Conservation (phyloP, 768 basidiomycete species). For the Boletus barrowsii region DNA sequence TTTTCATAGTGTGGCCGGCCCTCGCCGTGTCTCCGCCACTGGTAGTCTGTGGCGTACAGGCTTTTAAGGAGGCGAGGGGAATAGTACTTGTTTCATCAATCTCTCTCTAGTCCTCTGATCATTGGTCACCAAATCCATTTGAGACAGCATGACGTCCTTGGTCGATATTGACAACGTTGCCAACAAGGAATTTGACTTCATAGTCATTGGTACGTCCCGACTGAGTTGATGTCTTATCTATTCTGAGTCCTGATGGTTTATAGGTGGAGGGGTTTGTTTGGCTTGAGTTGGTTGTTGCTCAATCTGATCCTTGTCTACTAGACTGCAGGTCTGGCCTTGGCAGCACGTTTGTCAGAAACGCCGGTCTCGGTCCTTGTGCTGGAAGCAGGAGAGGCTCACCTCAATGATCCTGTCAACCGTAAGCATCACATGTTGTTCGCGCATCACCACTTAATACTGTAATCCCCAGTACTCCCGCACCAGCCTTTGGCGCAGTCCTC, state of each 20-base stretch:
- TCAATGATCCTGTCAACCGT: neutral
- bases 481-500: neutral
- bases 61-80: too few species aligned
- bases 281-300: neutral
- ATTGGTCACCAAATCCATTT: too few species aligned
- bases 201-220: neutral
- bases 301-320: neutral
- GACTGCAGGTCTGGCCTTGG: neutral
- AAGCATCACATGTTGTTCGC: neutral
- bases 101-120: too few species aligned
- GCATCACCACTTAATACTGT: neutral
- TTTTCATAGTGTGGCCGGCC: too few species aligned
- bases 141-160: neutral
- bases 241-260: neutral
- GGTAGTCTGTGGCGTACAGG: too few species aligned
- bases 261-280: neutral
- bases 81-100: too few species aligned
- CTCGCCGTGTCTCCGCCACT: too few species aligned
- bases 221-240: too few species aligned
- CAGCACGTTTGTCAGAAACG: neutral
- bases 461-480: neutral
- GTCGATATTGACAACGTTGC: neutral
- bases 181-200: neutral
- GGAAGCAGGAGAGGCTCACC: neutral
- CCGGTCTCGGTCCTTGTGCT: neutral